Evolutionary conservation across 257 asterid species (phyloP), one percentile per base, ranked within the genome.

Genomic region (Linaria vulgaris): DNA sequence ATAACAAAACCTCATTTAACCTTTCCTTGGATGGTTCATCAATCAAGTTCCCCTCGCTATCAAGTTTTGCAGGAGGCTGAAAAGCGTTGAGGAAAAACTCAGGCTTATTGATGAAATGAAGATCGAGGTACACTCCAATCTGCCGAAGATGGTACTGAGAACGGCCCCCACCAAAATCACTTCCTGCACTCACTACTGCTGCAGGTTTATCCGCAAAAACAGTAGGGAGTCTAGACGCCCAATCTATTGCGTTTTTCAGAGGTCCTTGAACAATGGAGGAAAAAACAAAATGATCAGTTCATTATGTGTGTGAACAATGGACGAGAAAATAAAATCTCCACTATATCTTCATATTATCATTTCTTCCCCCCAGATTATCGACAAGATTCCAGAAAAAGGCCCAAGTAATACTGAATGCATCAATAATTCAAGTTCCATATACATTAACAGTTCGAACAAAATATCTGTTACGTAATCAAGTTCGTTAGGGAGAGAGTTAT

Each of bases 81-180:
- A 86, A 87, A 0, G 80, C 96, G 1, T 76, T 65, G 17, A 92
- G 67, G 71, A 77, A 82, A 72, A 88, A 71, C 78, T 91, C 94
- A 0, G 98, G 98, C 70, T 86, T 88, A 62, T 88, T 91, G 69
- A 91, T 85, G 88, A 91, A 91, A 70, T 91, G 98, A 30, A 91
- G 92, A 67, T 91, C 88, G 34, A 91, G 65, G 71, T 47, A 88
- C n/a, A 91, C 88, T 1, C 98, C 98, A 13, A 46, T 80, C 80
- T 91, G 98, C 4, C 96, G 94, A 55, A 91, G 94, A 61, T 88
- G 96, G 64, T 88, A 91, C 1, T 91, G 98, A 6, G 95, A 68
- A 56, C 94, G 78, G 1, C 86, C 95, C 63, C 98, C 96, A 68
- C 98, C 95, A 64, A 74, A 82, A 16, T 79, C 71, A 38, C 95